These are phyloP conservation scores for Yamadazyma spencermartinsiae DNA, from an alignment of 1,139 yeast species.

Conservation along the genomic window DNA sequence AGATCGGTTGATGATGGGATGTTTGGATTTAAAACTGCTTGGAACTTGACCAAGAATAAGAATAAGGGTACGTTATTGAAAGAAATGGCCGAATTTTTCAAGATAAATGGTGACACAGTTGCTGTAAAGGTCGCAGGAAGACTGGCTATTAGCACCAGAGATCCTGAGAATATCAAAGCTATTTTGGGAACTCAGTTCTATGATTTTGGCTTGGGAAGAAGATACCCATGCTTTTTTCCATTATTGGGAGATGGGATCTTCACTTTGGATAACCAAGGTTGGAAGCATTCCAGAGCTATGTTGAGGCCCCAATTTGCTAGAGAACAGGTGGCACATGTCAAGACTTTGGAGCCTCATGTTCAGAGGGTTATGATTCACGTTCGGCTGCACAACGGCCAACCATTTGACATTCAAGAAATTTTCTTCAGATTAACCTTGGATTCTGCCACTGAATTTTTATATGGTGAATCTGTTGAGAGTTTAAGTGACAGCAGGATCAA, in stretches of 20 bases:
- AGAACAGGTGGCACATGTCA: slow-evolving; percentile 52
- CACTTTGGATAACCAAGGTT: slow-evolving; percentile 54
- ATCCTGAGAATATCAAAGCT: slow-evolving; percentile 38
- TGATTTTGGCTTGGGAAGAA: slow-evolving; percentile 52
- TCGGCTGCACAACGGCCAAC: slow-evolving; percentile 20
- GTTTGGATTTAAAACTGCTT: slow-evolving; percentile 26
- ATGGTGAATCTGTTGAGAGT: slow-evolving; percentile 48
- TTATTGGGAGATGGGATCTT: slow-evolving; percentile 58
- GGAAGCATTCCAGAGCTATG: slow-evolving; percentile 60
- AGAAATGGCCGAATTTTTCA: slow-evolving; percentile 13
- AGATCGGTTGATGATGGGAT: slow-evolving; percentile 16
- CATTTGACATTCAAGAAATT: slow-evolving; percentile 37
- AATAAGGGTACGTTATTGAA: slow-evolving; percentile 21
- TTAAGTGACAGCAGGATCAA: slow-evolving; percentile 33
- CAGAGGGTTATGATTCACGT: slow-evolving; percentile 37
- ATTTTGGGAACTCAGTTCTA: slow-evolving; percentile 44
- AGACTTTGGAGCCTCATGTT: slow-evolving; percentile 46
- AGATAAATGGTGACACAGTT: slow-evolving; percentile 8
- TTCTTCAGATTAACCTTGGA: slow-evolving; percentile 47
- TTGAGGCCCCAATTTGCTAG: slow-evolving; percentile 58
- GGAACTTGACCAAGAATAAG: slow-evolving; percentile 17
- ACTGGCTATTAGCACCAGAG: slow-evolving; percentile 19
- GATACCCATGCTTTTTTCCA: slow-evolving; percentile 43
- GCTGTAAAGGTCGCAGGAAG: slow-evolving; percentile 8
- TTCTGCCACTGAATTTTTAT: slow-evolving; percentile 52